A percentile compares a stretch with the other conserved stretches of the same genome.
Conservation (phyloP, 2,329 filamentous ascomycete species). For the Scedosporium aurantiacum region DNA sequence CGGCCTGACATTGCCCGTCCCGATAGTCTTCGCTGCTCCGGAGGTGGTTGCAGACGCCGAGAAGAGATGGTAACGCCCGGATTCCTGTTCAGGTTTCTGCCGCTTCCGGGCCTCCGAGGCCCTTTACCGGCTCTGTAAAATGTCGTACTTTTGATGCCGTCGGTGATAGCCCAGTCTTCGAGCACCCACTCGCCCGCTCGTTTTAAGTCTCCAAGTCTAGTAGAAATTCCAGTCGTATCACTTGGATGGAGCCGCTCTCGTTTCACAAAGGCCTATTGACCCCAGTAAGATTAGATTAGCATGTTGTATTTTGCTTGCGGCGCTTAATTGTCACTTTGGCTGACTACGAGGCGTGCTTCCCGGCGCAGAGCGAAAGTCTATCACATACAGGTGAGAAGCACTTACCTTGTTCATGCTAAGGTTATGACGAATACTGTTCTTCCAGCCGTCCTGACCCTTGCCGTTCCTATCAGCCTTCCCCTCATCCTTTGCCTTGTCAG, state of each 20-base stretch:
- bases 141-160: slow-evolving; percentile 79
- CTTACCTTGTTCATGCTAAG: slow-evolving; percentile 87
- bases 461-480: slow-evolving; percentile 95
- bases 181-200: slow-evolving; percentile 71
- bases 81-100: not conserved
- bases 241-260: not conserved
- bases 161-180: slow-evolving; percentile 52
- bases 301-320: too few relatives aligned
- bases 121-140: slow-evolving; percentile 51
- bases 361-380: not conserved
- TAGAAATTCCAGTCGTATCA: not conserved
- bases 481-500: slow-evolving; percentile 64
- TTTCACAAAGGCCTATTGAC: not conserved
- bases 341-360: too few relatives aligned
- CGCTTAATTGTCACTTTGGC: too few relatives aligned
- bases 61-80: not conserved
- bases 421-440: slow-evolving; percentile 93
- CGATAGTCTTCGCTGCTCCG: not conserved
- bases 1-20: not conserved
- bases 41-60: not conserved
- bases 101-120: slow-evolving; percentile 9
- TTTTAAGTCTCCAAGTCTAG: slow-evolving; percentile 18
- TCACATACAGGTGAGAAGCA: not conserved
- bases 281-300: too few relatives aligned
- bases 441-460: slow-evolving; percentile 78